These are phyloP conservation scores for Neurospora hispaniola DNA, from an alignment of 495 filamentous ascomycete genomes.

Conservation along the genomic window DNA sequence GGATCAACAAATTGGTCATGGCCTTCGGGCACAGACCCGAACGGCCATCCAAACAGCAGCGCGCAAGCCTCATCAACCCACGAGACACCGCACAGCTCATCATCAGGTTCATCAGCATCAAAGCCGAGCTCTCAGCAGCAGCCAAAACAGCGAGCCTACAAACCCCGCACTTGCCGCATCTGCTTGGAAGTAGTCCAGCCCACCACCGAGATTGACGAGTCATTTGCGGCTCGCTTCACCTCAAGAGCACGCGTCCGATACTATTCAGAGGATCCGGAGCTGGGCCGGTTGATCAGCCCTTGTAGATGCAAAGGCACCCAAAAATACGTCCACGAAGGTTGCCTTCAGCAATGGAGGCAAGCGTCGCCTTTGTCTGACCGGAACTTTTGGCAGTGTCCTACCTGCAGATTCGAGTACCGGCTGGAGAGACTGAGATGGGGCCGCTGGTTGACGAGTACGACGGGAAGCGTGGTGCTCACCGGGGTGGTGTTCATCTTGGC, in stretches of 20 bases:
- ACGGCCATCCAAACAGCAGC: not conserved
- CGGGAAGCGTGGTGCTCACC: conserved; percentile 55
- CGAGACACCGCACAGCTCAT: not conserved
- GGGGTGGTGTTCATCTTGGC: conserved; percentile 54
- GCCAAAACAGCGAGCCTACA: conserved; percentile 41
- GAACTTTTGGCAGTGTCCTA: conserved; percentile 82
- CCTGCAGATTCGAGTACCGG: conserved; percentile 76
- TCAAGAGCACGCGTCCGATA: conserved; percentile 57
- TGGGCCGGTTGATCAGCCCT: conserved; percentile 76
- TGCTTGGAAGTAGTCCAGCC: conserved; percentile 79
- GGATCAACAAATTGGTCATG: conserved; percentile 8
- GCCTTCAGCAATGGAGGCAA: conserved; percentile 76
- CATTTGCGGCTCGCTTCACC: conserved; percentile 50
- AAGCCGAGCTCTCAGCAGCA: conserved; percentile 1
- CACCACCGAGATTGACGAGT: conserved; percentile 55
- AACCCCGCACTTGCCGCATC: conserved; percentile 75
- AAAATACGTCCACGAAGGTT: conserved; percentile 92
- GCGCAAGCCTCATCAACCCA: not conserved
- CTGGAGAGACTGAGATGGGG: conserved; percentile 70
- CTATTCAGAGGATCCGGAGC: conserved; percentile 60
- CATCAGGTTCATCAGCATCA: not conserved
- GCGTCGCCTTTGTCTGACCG: conserved; percentile 55
- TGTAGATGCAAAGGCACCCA: conserved; percentile 90
- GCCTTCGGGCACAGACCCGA: conserved; percentile 1
- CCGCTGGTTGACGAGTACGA: conserved; percentile 57